Evolutionary conservation across 2,329 filamentous ascomycete genomes (phyloP), one percentile per base, ranked within the genome.

Genomic region (Diplodia scrobiculata): DNA sequence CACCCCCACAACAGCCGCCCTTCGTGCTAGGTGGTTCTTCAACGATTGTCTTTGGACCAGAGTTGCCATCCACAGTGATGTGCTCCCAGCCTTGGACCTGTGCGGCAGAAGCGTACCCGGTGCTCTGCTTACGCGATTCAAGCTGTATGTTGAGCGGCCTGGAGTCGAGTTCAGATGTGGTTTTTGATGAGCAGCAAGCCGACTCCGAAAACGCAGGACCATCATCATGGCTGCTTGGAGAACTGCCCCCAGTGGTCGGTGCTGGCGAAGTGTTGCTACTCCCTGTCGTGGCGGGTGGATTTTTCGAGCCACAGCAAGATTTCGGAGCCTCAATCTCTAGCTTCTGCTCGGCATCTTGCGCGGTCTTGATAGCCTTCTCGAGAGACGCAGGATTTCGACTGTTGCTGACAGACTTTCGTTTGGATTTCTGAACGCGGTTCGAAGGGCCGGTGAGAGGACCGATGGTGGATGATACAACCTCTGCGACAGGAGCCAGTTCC

Each of bases 291-390:
- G 53, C 11, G 13, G 64, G 25, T 32, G 48, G 32, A n/a, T 50
- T 34, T 45, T 47, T 66, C 17, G 41, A 27, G 38, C 45, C n/a
- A 34, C 64, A 66, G 64, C 64, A 66, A 11, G 55, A 36, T 27
- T 66, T 66, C 5, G 64, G 17, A 19, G 45, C 13, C 13, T 25
- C 25, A 21, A 21, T 47, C 34, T 64, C 38, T 7, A n/a, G 11
- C 13, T 64, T 51, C 17, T 59, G 27, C 29, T 66, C 53, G 19
- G 38, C 34, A n/a, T 62, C 55, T 25, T 66, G 54, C 34, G 47
- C 38, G 32, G 75, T 71, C 68, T 74, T 74, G 41, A 78, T 72
- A 29, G 73, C 76, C 60, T 73, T 77, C 51, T 78, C 76, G 25
- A 78, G 53, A 9, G 72, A 69, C 13, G 71, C 54, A 5, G 74